A percentile compares a stretch with the other conserved stretches of the same genome.
phyloP scores from a whole-genome alignment of 352 stramenopile species.

The Discostella stelligera region DNA sequence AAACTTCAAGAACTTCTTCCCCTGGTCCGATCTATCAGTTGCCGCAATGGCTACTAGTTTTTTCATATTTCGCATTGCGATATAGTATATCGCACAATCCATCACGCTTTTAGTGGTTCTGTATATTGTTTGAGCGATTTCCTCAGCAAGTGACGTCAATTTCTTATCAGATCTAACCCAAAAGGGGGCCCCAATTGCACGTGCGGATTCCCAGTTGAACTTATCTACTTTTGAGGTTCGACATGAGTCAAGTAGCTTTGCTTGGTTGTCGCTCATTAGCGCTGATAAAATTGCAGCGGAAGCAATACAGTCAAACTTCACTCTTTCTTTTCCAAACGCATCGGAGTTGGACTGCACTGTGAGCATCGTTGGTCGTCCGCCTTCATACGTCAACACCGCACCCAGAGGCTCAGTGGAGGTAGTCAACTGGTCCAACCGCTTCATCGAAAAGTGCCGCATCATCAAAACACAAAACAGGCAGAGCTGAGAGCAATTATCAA shows the following conservation, averaged over 20 bases:
- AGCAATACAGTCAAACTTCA: constrained; percentile 42
- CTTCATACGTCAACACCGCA: constrained; percentile 23
- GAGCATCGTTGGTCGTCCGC: constrained; percentile 27
- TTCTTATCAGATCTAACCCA: constrained; percentile 76
- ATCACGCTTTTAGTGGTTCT: constrained; percentile 70
- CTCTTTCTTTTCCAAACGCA: constrained; percentile 12
- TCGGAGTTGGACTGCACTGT: constrained; percentile 13
- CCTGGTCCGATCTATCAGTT: constrained; percentile 67
- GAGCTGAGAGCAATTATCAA: constrained; percentile 64
- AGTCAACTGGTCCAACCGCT: not conserved
- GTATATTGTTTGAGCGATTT: constrained; percentile 77
- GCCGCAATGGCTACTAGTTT: constrained; percentile 71
- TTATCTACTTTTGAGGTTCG: constrained; percentile 55
- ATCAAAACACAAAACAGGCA: constrained; percentile 52
- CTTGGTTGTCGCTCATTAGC: constrained; percentile 73
- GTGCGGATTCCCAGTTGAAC: constrained; percentile 67
- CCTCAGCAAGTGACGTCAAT: constrained; percentile 65
- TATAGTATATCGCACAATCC: constrained; percentile 76
- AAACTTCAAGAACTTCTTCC: constrained; percentile 82
- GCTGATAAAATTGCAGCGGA: constrained; percentile 67
- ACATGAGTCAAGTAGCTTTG: constrained; percentile 54
- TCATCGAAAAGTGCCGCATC: constrained; percentile 37
- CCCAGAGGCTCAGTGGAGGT: not conserved
- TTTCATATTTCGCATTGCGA: constrained; percentile 69
- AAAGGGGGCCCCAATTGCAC: constrained; percentile 65